These are phyloP conservation scores for Cochlearia excelsa DNA, from an alignment of 345 rosid genomes.

Conservation along the genomic window DNA sequence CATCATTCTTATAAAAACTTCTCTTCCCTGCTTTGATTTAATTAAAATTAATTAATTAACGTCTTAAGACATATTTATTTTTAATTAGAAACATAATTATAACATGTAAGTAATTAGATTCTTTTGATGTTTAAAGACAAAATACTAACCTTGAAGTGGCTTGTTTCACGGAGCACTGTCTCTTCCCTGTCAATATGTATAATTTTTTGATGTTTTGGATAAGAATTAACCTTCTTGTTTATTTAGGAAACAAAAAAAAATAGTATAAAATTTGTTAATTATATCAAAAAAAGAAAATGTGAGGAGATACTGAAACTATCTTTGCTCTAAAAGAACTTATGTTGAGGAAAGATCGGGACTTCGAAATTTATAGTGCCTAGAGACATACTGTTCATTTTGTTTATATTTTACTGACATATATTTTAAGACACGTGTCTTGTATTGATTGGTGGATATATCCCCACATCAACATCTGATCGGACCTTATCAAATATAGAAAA, in stretches of 20 bases:
- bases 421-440: no score
- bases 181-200: slow-evolving; percentile 33
- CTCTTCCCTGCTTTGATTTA: slow-evolving; percentile 28
- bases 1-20: slow-evolving; percentile 35
- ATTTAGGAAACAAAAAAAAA: neutral
- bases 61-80: slow-evolving; percentile 29
- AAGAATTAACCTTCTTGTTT: neutral
- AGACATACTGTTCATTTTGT: no score
- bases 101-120: slow-evolving; percentile 32
- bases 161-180: slow-evolving; percentile 36
- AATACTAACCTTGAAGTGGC: slow-evolving; percentile 38
- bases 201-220: neutral
- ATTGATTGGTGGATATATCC: no score
- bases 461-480: no score
- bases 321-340: no score
- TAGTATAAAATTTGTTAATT: neutral
- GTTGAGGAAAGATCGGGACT: no score
- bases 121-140: slow-evolving; percentile 25
- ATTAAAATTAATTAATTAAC: slow-evolving; percentile 13
- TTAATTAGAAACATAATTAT: slow-evolving; percentile 15
- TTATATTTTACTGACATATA: no score
- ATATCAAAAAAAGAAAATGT: neutral
- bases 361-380: no score
- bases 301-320: neutral
- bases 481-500: no score